Evolutionary conservation across 768 basidiomycete species (phyloP), one percentile per base, ranked within the genome.

Genomic region (Chlorophyllum brunneum): DNA sequence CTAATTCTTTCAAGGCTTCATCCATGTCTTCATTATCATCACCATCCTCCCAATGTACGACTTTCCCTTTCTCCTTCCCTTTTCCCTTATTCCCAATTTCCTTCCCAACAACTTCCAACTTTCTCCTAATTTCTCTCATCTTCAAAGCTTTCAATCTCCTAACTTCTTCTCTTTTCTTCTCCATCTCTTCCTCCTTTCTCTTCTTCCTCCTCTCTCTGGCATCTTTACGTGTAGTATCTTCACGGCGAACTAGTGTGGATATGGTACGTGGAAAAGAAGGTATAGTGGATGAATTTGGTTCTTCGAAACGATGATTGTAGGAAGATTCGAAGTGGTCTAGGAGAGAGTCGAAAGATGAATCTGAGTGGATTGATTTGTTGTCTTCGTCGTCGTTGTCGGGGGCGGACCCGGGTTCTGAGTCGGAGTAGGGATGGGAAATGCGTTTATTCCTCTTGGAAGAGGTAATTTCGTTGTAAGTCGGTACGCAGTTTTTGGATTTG

Each of bases 261-360:
- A 89, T 62, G 61, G 78, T 76, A 56, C 97, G 90, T 3, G 95
- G 92, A 68, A 88, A 89, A 0, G 88, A 74, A 76, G 59, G 58
- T 24, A 62, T 65, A 7, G 31, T 54, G 10, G 54, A 51, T 22
- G 83, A 92, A 61, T 61, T 92, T 82, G 91, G 88, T 68, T 99
- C 95, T 67, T 99, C 95, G 65, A 92, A 99, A 48, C 97, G 84
- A 72, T 97, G 97, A 67, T 98, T 98, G 71, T 98, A 99, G 13
- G 88, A 89, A n/a, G 82, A 83, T 70, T 99, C 97, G 58, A 98
- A 99, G 38, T 82, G 81, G 24, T 97, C 95, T 4, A 85, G 88
- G 56, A 90, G 83, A 38, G 95, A 92, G 48, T 97, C 93, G 59
- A 97, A 97, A 27, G 69, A 70, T 6, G 66, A 45, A 44, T 71